Evolutionary conservation across 768 basidiomycete species (phyloP).

Genomic region (Pulveroboletus sp.): DNA sequence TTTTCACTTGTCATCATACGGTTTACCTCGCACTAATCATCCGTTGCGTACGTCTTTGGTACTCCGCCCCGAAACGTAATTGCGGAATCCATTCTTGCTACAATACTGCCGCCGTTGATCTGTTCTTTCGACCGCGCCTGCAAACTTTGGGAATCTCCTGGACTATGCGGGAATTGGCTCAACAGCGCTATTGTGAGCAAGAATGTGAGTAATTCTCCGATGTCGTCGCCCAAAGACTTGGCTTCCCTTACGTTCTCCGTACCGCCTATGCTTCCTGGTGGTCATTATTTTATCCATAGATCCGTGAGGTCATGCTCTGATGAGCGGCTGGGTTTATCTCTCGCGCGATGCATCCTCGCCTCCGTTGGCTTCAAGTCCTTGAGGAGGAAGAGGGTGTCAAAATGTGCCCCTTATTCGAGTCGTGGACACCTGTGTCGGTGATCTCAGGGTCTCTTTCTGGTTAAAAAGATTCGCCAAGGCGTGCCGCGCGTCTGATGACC

Average conservation of each 20-base stretch:
- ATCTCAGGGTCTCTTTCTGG: neutral
- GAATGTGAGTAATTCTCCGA: conserved; percentile 48
- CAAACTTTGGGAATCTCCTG: conserved; percentile 5
- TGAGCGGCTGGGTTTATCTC: neutral
- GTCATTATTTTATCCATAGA: conserved; percentile 29
- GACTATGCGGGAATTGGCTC: neutral
- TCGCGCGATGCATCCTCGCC: neutral
- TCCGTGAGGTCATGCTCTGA: conserved; percentile 50
- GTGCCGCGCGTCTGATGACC: neutral
- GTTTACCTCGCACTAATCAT: conserved; percentile 14
- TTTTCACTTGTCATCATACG: conserved; percentile 6
- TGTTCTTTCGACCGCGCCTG: conserved; percentile 2
- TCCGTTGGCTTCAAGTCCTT: neutral
- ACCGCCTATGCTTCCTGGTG: neutral
- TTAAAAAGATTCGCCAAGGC: conserved; percentile 3
- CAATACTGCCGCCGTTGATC: conserved; percentile 6
- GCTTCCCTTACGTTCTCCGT: neutral
- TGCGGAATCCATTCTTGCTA: conserved; percentile 20
- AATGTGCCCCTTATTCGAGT: neutral
- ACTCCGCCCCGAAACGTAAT: conserved; percentile 27
- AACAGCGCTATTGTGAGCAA: conserved; percentile 62
- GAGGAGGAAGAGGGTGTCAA: neutral
- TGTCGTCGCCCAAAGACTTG: neutral
- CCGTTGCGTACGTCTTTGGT: conserved; percentile 22
- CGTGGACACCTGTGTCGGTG: neutral